Conservation (phyloP, 139 green algal species). For the Chlamydomonas sphaeroides region DNA sequence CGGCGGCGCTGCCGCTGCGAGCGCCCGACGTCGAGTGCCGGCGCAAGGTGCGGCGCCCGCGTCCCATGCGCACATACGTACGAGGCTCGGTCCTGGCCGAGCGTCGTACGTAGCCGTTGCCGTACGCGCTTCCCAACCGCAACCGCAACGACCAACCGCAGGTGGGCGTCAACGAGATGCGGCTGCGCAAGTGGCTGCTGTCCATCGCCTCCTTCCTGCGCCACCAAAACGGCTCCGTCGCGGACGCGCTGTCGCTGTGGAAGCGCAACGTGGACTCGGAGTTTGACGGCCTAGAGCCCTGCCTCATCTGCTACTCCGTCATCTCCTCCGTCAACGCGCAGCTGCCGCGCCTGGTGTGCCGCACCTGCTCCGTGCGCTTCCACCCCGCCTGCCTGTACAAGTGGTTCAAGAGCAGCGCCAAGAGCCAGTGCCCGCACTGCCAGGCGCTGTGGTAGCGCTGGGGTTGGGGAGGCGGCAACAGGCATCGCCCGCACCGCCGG, state of each 20-base stretch:
- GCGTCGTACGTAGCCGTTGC: no score
- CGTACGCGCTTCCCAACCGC: no score
- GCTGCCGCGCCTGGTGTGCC: constrained; percentile 89
- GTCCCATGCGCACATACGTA: no score
- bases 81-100: no score
- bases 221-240: constrained; percentile 82
- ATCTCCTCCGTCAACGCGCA: constrained; percentile 83
- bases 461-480: no score
- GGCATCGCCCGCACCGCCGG: no score
- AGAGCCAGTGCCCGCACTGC: constrained; percentile 94
- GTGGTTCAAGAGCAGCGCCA: constrained; percentile 91
- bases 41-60: constrained; percentile 53
- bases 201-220: constrained; percentile 88
- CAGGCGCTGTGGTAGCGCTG: constrained; percentile 66
- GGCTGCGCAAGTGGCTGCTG: constrained; percentile 95
- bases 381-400: constrained; percentile 95
- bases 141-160: no score
- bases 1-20: constrained; percentile 80
- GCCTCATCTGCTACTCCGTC: constrained; percentile 97
- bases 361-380: constrained; percentile 92
- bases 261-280: constrained; percentile 78
- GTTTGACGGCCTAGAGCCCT: constrained; percentile 86
- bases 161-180: constrained; percentile 80
- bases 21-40: constrained; percentile 79
- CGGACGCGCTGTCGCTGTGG: constrained; percentile 88